A percentile compares a stretch with the other conserved stretches of the same genome.
Conservation (phyloP, 1,139 yeast genomes). For the Lodderomyces pseudojiufengensis region DNA sequence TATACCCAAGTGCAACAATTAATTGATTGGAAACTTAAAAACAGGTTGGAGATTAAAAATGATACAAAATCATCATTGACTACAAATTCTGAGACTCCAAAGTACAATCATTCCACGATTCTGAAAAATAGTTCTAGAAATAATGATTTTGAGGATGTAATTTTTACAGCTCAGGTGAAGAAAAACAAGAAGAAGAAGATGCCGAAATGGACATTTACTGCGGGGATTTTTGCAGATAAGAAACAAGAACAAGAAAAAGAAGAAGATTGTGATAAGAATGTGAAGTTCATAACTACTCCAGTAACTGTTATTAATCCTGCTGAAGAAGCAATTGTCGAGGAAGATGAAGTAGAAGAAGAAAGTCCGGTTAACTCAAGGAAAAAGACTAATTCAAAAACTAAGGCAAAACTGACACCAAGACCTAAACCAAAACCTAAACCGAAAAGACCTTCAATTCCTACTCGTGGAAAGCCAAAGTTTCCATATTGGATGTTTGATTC, state of each 20-base stretch:
- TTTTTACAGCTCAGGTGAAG: conserved; percentile 6
- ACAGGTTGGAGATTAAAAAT: too few relatives aligned
- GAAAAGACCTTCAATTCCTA: background rate
- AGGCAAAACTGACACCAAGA: conserved; percentile 4
- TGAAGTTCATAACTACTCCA: conserved; percentile 5
- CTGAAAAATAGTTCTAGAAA: too few relatives aligned
- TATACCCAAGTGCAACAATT: too few relatives aligned
- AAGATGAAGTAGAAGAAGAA: conserved; percentile 2
- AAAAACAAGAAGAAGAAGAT: conserved; percentile 3
- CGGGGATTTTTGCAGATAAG: conserved; percentile 11
- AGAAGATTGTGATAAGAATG: conserved; percentile 6
- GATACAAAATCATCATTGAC: too few relatives aligned
- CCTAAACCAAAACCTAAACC: background rate
- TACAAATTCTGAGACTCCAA: too few relatives aligned
- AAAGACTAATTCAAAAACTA: conserved; percentile 1
- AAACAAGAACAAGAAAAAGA: conserved; percentile 4
- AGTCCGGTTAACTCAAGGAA: too few relatives aligned
- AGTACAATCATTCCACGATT: too few relatives aligned
- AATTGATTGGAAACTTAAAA: too few relatives aligned
- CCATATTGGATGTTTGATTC: conserved; percentile 1
- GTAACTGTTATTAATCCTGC: background rate
- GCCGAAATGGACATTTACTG: conserved; percentile 11
- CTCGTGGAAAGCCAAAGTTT: background rate
- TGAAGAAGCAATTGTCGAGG: background rate
- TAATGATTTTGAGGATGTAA: background rate